These are phyloP conservation scores for Pleodorina starrii DNA, from an alignment of 139 green algal genomes.

Conservation along the genomic window DNA sequence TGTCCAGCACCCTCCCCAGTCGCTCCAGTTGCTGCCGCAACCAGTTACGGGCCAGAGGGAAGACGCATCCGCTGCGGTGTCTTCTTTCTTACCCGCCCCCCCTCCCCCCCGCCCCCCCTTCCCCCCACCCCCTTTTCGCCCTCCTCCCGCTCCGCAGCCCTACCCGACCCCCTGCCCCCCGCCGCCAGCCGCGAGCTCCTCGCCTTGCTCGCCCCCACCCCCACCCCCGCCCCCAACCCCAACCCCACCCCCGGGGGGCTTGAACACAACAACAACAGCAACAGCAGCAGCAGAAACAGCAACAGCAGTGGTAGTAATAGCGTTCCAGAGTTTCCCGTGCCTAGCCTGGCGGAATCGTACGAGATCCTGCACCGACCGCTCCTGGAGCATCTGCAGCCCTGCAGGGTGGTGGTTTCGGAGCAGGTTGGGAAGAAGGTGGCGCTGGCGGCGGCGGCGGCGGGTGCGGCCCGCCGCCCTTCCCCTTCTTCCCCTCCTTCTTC, in stretches of 20 bases:
- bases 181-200: background rate
- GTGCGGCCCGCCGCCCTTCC: too few species aligned
- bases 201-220: constrained; percentile 16
- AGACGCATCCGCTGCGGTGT: too few species aligned
- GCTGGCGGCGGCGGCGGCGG: background rate
- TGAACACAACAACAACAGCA: background rate
- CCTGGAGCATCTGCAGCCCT: constrained; percentile 25
- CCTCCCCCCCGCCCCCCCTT: background rate
- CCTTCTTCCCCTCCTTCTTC: background rate
- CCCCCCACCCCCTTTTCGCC: background rate
- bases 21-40: too few species aligned
- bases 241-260: background rate
- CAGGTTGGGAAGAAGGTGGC: background rate
- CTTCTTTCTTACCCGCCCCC: background rate
- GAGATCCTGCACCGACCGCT: constrained; percentile 21
- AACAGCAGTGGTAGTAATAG: background rate
- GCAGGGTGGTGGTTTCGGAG: background rate
- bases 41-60: too few species aligned
- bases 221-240: too few species aligned
- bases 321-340: background rate
- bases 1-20: too few species aligned
- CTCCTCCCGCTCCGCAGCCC: background rate
- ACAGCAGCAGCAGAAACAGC: too few species aligned
- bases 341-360: constrained; percentile 9
- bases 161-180: constrained; percentile 31